Evolutionary conservation across 768 basidiomycete genomes (phyloP), one percentile per base, ranked within the genome.

Genomic region (Naematelia encephala): DNA sequence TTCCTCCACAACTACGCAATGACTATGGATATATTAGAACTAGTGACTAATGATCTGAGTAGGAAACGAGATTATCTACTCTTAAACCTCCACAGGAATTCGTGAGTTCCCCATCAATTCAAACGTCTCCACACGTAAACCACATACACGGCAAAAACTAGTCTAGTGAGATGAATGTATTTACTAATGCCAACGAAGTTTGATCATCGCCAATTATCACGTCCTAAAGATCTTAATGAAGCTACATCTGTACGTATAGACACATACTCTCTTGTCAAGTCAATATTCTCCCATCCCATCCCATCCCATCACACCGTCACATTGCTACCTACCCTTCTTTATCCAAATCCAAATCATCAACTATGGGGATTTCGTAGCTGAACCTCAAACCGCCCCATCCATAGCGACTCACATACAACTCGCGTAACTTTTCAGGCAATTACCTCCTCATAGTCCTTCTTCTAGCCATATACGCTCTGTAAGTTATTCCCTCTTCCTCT

Each of bases 391-490:
- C n/a, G n/a, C n/a, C n/a, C n/a, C n/a, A n/a, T n/a, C n/a, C 43
- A 16, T 44, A 91, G 90, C 85, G 91, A 59, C 89, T 93, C 83
- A 89, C 90, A 22, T 91, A 94, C 81, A 94, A 94, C 80, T 91
- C 91, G 26, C 72, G 76, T 52, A 68, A 77, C 54, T 76, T 63
- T 62, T 63, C 79, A 84, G 90, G 90, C 54, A 98, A 98, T 79
- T 98, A 98, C 79, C 82, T 86, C 47, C 87, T 94, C 68, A 90
- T 94, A 29, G 77, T 90, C 54, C 90, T 90, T 26, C 87, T 96
- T 63, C 86, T 94, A 82, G 73, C 85, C n/a, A 88, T 91, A 0
- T 93, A 98, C 70, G 77, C 81, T 3, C 80, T 90, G 90, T 93
- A 77, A 75, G 85, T 80, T 34, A 39, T 16, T 39, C 34, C 34